Base-by-base conservation (phyloP, 805 yeast species). In the Wickerhamomyces queroliae region DNA sequence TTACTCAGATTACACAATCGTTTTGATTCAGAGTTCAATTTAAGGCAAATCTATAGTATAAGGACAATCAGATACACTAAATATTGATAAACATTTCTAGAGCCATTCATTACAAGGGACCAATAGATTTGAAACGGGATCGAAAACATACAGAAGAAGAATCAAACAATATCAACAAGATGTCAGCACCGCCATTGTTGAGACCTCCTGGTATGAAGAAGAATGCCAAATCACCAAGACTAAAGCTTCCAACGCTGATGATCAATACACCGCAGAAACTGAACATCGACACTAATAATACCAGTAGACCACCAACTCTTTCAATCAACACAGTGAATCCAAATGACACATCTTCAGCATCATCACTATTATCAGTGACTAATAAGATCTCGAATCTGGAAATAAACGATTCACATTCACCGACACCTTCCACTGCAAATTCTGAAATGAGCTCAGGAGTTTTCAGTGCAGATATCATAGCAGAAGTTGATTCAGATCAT, bases 131-230 rank as follows among this genome's bases (percentile, higher is more conserved):
- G n/a, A n/a, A n/a, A n/a, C n/a, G n/a, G n/a, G n/a, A n/a, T n/a
- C n/a, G n/a, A n/a, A n/a, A n/a, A n/a, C n/a, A n/a, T n/a, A 19
- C 29, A 36, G 5, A 12, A 2, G 2, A 27, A 15, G 22, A 17
- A 32, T 20, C 25, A 13, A 28, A 20, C 28, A 17, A 17, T 24
- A 25, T 17, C 17, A 23, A 27, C 12, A 41, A 3, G 10, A 62
- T 63, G 69, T 55, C 64, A 4, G 61, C 63, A 0, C 69, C 70
- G 5, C 69, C 68, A 24, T 45, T 63, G 23, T 47, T 64, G 16
- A 60, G 67, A 18, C 75, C 73, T 4, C 77, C 78, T 1, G 71
- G 70, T 12, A 50, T 70, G 2, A 52, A 58, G 31, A 41, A 56
- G 19, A 68, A 63, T 36, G 37, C 63, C 2, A 64, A 64, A 21